Percentiles rank a stretch among this genome's conserved stretches.
Evolutionary conservation across 1,139 yeast species (phyloP).

Genomic region (Lodderomyces orthopsilosis): DNA sequence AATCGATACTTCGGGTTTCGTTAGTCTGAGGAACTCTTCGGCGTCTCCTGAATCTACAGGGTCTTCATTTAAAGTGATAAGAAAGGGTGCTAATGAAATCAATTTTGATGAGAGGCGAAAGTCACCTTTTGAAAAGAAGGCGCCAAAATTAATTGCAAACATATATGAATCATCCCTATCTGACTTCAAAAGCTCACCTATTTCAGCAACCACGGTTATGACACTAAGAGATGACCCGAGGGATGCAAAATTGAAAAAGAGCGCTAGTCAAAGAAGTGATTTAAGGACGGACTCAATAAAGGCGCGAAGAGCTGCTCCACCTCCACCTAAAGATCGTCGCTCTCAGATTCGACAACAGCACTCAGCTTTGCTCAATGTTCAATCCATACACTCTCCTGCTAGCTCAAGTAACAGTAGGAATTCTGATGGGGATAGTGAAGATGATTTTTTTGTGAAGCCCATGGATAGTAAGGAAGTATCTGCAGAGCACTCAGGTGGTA

Average conservation of each 20-base stretch:
- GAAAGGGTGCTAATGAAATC: conserved; percentile 55
- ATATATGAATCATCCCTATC: conserved; percentile 43
- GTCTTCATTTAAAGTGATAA: conserved; percentile 58
- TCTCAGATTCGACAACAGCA: conserved; percentile 14
- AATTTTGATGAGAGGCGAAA: conserved; percentile 79
- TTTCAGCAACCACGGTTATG: conserved; percentile 37
- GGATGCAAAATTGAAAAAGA: neutral
- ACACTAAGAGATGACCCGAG: conserved; percentile 28
- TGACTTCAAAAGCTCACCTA: conserved; percentile 34
- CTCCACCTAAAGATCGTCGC: conserved; percentile 47
- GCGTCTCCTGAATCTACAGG: conserved; percentile 11
- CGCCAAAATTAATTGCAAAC: conserved; percentile 43
- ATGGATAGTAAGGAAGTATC: conserved; percentile 18
- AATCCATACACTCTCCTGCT: neutral
- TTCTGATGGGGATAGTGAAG: conserved; percentile 13
- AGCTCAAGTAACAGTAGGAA: conserved; percentile 1
- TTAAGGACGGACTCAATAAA: conserved; percentile 30
- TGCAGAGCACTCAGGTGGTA: neutral
- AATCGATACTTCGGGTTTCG: conserved; percentile 24
- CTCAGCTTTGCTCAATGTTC: conserved; percentile 6
- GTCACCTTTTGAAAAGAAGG: conserved; percentile 60
- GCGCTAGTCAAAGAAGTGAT: conserved; percentile 7
- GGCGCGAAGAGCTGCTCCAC: conserved; percentile 74
- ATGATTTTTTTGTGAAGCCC: conserved; percentile 62
- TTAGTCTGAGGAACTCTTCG: conserved; percentile 7